Percentiles rank a stretch among this genome's conserved stretches.
phyloP scores from a whole-genome alignment of 495 filamentous ascomycete genomes.

The Aspergillus ostianus region DNA sequence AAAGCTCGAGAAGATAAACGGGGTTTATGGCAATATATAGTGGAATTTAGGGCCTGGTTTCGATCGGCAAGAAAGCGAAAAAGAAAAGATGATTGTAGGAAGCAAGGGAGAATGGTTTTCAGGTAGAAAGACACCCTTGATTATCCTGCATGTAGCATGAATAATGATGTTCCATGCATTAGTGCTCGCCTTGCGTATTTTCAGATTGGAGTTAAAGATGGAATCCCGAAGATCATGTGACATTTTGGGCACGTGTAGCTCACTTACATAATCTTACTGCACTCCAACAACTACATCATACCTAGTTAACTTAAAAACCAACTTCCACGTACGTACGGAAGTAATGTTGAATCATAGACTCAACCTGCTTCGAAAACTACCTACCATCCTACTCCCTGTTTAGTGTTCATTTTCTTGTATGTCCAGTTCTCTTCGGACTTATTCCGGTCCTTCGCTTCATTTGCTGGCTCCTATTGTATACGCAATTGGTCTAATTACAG shows the following conservation, averaged over 20 bases:
- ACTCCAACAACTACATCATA: too few species aligned
- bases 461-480: background rate
- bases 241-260: background rate
- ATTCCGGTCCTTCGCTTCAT: too few species aligned
- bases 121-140: background rate
- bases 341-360: too few species aligned
- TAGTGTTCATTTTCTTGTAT: too few species aligned
- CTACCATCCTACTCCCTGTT: too few species aligned
- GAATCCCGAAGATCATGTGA: background rate
- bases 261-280: too few species aligned
- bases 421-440: too few species aligned
- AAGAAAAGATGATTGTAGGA: background rate
- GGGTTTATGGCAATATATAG: background rate
- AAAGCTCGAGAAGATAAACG: background rate
- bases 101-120: background rate
- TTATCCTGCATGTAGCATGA: background rate
- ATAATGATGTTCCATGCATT: background rate
- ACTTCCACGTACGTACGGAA: too few species aligned
- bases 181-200: background rate
- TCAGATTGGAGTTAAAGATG: background rate
- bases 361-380: too few species aligned
- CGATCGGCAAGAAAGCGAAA: background rate
- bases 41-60: too few species aligned
- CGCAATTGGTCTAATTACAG: background rate
- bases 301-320: too few species aligned